Base-by-base conservation (phyloP, 257 asterid genomes). In the Fraxinus cuspidata region DNA sequence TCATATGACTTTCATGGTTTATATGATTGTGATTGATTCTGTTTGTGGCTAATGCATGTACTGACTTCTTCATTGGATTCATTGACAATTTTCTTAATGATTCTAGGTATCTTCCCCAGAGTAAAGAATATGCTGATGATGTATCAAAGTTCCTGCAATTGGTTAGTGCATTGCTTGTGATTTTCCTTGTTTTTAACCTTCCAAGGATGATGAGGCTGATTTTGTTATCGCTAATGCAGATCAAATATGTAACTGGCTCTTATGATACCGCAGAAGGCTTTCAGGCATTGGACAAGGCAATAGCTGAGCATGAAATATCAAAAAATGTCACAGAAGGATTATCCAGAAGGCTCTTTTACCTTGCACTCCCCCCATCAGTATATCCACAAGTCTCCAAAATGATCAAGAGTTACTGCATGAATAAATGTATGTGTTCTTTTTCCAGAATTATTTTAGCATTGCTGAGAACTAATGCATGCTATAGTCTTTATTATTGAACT, bases 361-460 rank as follows among this genome's bases (percentile, higher is more conserved):
- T 96, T 49, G 99, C 99, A 71, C 99, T 93, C 86, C 99, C 99
- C 69, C 99, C 99, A n/a, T 90, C 99, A 31, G 97, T 96, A 29
- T 96, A 96, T 83, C 99, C 99, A 34, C 92, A 88, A 29, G 98
- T 96, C 88, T 92, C 97, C 92, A 92, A 85, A 86, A 96, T 93
- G 99, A 96, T 96, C 85, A 92, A 89, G 86, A 79, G 40, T 53
- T 70, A 85, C 77, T 86, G 91, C 91, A 92, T 79, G 93, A 91
- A 92, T 79, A 90, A 77, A 84, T 85, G 99, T 96, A 93, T 15
- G 89, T 67, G 29, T 66, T 79, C 74, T 85, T 70, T 47, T 16
- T 44, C 34, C 23, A 5, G 31, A 63, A 76, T 21, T 23, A 53
- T 25, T 31, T 66, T 56, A 13, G 15, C 34, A 15, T 79, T 15